Evolutionary conservation across 306 rosid species (phyloP), one percentile per base, ranked within the genome.

Genomic region (Alnus rubra): DNA sequence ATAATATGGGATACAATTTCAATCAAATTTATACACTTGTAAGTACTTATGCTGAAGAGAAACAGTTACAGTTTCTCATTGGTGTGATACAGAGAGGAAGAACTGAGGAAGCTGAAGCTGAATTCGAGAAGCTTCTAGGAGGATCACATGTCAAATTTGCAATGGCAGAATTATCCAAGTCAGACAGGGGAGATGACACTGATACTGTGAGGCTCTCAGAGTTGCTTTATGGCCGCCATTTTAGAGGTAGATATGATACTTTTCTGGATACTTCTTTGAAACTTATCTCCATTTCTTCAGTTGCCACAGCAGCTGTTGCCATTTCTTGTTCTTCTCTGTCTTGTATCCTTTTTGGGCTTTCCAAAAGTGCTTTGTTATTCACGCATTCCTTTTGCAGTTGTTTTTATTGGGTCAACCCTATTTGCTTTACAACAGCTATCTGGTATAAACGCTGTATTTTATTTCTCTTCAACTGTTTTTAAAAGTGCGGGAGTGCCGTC

Each of bases 401-500:
- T 95, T 91, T 89, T 92, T 91, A 95, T 95, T 91, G 98, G 98
- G 77, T 95, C 98, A 86, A 88, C 97, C 89, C 94, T 95, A 45
- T 95, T 87, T 95, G 98, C 98, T 92, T 91, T 95, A 90, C 98
- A 92, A 95, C 98, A 95, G 94, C 97, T 95, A 79, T 95, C 98
- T 88, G 98, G 98, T 88, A 92, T 95, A 90, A 95, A 95, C 60
- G 98, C 98, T 69, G 89, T 95, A 48, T 95, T 95, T 85, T 95
- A 95, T 84, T 95, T 95, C 98, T 95, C 98, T 88, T 89, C 98
- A 67, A 89, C 97, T 86, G 94, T 95, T 84, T 95, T 92, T 80
- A 92, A 90, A 86, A 92, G 97, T 62, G 98, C 88, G 23, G 97
- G 98, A 82, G 97, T 95, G 72, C 97, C 98, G 56, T 92, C 98